Base-by-base conservation (phyloP, 768 basidiomycete genomes). In the Lyophyllum semitale region DNA sequence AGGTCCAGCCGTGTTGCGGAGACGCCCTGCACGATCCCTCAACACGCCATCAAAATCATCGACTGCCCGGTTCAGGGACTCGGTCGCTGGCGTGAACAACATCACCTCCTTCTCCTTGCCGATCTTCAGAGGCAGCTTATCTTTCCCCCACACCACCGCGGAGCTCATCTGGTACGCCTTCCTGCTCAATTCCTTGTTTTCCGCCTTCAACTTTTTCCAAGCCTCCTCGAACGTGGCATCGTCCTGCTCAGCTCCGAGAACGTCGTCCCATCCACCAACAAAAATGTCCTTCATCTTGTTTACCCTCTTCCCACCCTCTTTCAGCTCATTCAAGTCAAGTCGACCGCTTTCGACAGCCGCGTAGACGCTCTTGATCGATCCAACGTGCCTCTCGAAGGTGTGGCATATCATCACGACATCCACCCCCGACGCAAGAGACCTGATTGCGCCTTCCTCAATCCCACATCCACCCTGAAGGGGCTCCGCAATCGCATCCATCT, bases 321-420 rank as follows among this genome's bases (percentile, higher is more conserved):
- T 54, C 37, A 87, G 55, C 33, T 66, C 71, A 1, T 69, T 75
- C 9, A 75, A 53, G 0, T 68, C 60, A 25, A 89, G 54, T 17
- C 67, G 56, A 4, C 83, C 84, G 1, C 61, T 62, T 44, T 70
- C 63, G n/a, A 87, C 63, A 0, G 85, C 87, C 15, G 65, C 63
- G 63, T 80, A 87, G 2, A 78, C 76, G 22, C 68, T 73, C 54
- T 82, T 73, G 1, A 90, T 55, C 0, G 87, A 83, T 0, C 77
- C 80, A 12, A 68, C 69, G 58, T 89, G 87, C 54, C 75, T 67
- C 13, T 68, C 70, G 51, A 82, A 77, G 8, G 77, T 82, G 62
- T 89, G 89, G 58, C 88, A 90, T 38, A 88, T 81, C 88, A 90
- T 89, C 3, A 73, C 85, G n/a, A 90, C 69, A 53, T 90, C 89